Evolutionary conservation across 345 rosid genomes (phyloP).

Genomic region (Boechera divaricarpa): DNA sequence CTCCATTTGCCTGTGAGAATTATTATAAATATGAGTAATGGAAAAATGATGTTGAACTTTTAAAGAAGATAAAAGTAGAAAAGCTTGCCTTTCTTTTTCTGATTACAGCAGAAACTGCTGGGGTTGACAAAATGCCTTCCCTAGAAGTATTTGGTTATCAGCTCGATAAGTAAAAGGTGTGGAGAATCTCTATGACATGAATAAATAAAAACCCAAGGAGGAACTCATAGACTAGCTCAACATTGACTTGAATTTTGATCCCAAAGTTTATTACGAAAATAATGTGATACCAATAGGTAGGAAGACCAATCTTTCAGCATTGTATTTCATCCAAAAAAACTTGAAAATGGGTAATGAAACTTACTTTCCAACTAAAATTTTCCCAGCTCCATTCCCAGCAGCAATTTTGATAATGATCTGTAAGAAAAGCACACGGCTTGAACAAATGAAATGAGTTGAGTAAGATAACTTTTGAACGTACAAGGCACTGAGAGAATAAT

Average conservation of each 20-base stretch:
- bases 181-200: not conserved
- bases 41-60: constrained; percentile 12
- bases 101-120: constrained; percentile 93
- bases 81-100: constrained; percentile 71
- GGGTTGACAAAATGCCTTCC: constrained; percentile 89
- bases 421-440: constrained; percentile 35
- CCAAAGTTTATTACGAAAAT: constrained; percentile 8
- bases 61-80: not conserved
- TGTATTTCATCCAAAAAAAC: constrained; percentile 8
- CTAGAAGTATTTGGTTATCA: constrained; percentile 48
- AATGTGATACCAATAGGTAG: not conserved
- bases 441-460: constrained; percentile 22
- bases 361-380: constrained; percentile 85
- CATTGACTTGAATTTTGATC: constrained; percentile 3
- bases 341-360: constrained; percentile 35
- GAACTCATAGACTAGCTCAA: not conserved
- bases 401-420: constrained; percentile 95
- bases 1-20: constrained; percentile 78
- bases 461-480: not conserved
- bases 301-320: constrained; percentile 6
- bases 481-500: not conserved
- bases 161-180: constrained; percentile 23
- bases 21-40: not conserved
- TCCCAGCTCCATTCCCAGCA: constrained; percentile 89
- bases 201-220: constrained; percentile 2